Percentiles rank a stretch among this genome's conserved stretches.
Evolutionary conservation across 2,329 filamentous ascomycete genomes (phyloP).

Genomic region (Fusarium fracticaudum): DNA sequence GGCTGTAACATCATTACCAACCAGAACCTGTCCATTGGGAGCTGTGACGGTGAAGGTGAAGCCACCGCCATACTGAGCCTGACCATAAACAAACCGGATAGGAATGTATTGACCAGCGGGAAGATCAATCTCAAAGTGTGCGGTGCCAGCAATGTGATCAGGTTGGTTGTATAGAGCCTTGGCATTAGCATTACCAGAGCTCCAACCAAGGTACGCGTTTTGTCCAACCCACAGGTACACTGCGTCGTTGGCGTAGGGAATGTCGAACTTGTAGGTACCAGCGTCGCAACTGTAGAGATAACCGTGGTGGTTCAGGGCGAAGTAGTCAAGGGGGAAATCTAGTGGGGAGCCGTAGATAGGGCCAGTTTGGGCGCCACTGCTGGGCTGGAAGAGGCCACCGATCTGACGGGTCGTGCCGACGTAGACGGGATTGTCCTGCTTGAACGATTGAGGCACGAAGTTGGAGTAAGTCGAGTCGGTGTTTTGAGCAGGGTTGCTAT

Average conservation of each 20-base stretch:
- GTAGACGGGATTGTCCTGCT: neutral
- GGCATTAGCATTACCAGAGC: neutral
- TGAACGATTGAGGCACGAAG: neutral
- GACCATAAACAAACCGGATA: neutral
- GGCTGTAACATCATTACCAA: fast-evolving
- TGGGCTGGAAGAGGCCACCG: neutral
- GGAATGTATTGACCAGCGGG: neutral
- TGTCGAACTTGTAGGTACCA: constrained; percentile 3
- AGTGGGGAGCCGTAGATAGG: neutral
- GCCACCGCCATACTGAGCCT: constrained; percentile 1
- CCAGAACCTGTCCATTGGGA: neutral
- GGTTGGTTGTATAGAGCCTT: constrained; percentile 7
- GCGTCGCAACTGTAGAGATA: neutral
- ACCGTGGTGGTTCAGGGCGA: constrained; percentile 3
- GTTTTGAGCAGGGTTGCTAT: neutral
- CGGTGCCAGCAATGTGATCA: neutral
- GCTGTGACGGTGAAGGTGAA: neutral
- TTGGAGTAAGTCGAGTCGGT: constrained; percentile 6
- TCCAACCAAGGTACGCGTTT: neutral
- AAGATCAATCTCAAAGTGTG: fast-evolving
- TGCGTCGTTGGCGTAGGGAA: constrained; percentile 1
- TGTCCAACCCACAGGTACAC: neutral
- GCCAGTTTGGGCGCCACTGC: fast-evolving
- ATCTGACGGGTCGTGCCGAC: neutral
- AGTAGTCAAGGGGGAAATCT: neutral